Percentiles rank a stretch among this genome's conserved stretches.
Evolutionary conservation across 1,284 basidiomycete species (phyloP).

Genomic region (Ganoderma multipileum): DNA sequence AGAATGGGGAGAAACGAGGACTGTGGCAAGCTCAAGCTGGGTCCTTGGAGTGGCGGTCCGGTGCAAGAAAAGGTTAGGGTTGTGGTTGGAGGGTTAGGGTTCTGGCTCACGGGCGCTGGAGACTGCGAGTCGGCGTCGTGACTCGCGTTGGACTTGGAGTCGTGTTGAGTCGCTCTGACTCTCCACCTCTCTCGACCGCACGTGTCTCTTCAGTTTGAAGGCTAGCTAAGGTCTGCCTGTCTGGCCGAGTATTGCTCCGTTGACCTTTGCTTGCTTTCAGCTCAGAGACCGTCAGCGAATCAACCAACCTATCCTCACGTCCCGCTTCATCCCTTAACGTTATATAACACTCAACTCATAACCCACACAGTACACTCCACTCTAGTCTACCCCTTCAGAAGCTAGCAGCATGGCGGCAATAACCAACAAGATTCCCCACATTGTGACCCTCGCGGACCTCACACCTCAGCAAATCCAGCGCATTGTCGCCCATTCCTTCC

Average conservation of each 20-base stretch:
- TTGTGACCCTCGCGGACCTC: conserved; percentile 89
- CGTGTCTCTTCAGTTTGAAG: background rate
- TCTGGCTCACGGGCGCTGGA: background rate
- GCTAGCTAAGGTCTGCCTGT: background rate
- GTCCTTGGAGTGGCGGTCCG: background rate
- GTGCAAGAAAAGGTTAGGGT: background rate
- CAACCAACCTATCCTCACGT: background rate
- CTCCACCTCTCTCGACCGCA: background rate
- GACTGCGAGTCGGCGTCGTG: background rate
- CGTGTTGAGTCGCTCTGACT: background rate
- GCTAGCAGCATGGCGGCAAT: conserved; percentile 6
- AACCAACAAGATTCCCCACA: conserved; percentile 57
- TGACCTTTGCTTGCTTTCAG: background rate
- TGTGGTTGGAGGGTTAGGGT: conserved; percentile 1
- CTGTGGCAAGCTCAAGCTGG: background rate
- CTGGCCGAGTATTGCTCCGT: background rate
- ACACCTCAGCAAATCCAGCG: conserved; percentile 72
- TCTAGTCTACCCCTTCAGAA: background rate
- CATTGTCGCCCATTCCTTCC: conserved; percentile 65
- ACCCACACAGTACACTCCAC: background rate
- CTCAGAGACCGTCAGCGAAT: background rate
- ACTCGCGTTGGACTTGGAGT: background rate
- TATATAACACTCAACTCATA: background rate
- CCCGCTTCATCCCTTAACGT: background rate
- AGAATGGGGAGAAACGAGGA: background rate